Base-by-base conservation (phyloP, 163 green algal species). In the Smithsoniella earleae region DNA sequence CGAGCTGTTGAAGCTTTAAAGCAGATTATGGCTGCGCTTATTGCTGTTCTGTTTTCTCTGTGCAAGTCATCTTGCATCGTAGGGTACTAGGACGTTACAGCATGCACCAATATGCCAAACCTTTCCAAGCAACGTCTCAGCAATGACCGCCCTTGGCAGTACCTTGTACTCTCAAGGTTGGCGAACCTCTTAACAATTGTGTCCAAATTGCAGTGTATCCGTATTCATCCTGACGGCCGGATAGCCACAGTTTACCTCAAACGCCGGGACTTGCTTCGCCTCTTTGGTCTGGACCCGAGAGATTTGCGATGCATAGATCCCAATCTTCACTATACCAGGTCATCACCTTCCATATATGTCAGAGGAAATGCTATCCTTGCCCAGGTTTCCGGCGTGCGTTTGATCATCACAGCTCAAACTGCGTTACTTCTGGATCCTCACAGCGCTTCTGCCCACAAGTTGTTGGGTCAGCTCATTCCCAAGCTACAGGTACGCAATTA, bases 271-370 rank as follows among this genome's bases (percentile, higher is more conserved):
- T 74, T 98, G 66, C 84, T 97, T 18, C 78, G 88, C 0, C 81
- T 86, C 33, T 83, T 95, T 79, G 73, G 83, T 2, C 79, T 99
- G 79, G 87, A 93, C 81, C 94, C 94, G 34, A 87, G 94, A 4
- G 94, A 99, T 76, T 73, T 99, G 74, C 84, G 94, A 4, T 83
- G 94, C 22, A 93, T 99, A 25, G 94, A 98, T 77, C 93, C 92
- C 18, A 88, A 87, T 5, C 82, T 97, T 3, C 86, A 86, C 46
- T 84, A 89, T 72, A 91, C 83, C 27, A 94, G 93, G 73, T 90
- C 87, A 10, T 89, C 85, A 0, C 84, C 89, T 31, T 87, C 77
- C 72, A 89, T 96, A 65, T 89, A 84, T 22, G 86, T 96, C 65
- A 94, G 95, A 66, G 92, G 97, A 52, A 85, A 93, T 44, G 88